Evolutionary conservation across 2,329 filamentous ascomycete species (phyloP), one percentile per base, ranked within the genome.

Genomic region (Cephalotrichum gorgonifer): DNA sequence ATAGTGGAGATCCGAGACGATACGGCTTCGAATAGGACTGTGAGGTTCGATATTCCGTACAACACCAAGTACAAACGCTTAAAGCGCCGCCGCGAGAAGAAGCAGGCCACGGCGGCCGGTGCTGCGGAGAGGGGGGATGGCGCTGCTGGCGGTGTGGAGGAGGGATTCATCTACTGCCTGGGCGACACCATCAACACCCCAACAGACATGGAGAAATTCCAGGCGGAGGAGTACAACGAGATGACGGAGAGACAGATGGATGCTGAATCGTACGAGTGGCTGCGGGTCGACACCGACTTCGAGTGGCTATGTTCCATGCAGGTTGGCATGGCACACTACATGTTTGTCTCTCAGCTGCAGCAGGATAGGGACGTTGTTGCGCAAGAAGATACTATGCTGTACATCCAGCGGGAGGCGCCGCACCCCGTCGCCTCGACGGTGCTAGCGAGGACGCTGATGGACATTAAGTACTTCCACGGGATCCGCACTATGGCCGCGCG

Each of bases 51-150:
- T 53, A 96, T 98, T 52, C 90, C 91, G 1, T 98, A 98, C 68
- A 97, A 97, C 59, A 98, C 93, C 0, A 98, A 98, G 63, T 98
- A 98, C 70, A 98, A 97, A 70, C 83, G 94, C 8, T 75, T 98
- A 3, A 98, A 98, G 71, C 77, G 90, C 43, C 80, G 85, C 42
- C 75, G 86, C 28, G 81, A 91, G 62, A 89, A 89, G 62, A 81
- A 87, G 52, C 81, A 78, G 22, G 76, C 45, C 20, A 41, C 39
- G 5, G 44, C 51, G 77, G 35, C 43, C 48, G 70, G 44, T 64
- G 62, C 41, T 61, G 85, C 75, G 50, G 76, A 78, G 47, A 86
- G 85, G 59, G 74, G 74, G 43, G 35, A 39, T 17, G 35, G 35
- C 7, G 64, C 65, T 25, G 64, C 64, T 5, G 75, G 76, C 50